These are phyloP conservation scores for Coemansia erecta DNA, from an alignment of 192 early-diverging fungal genomes.

Conservation along the genomic window DNA sequence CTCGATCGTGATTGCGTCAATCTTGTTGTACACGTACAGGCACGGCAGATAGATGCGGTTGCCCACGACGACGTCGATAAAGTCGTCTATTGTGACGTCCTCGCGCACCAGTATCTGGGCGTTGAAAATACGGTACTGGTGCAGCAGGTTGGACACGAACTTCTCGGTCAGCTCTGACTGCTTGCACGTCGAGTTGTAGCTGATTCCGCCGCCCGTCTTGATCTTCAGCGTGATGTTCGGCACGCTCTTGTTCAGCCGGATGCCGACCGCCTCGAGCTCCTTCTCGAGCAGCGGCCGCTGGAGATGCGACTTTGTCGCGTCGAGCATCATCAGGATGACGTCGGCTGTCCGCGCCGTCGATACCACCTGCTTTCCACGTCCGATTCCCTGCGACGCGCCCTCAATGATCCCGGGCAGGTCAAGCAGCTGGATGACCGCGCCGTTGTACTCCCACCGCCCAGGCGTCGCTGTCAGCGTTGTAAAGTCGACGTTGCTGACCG, in stretches of 20 bases:
- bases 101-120: slow-evolving; percentile 96
- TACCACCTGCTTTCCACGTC: slow-evolving; percentile 96
- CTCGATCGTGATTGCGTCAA: slow-evolving; percentile 93
- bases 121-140: slow-evolving; percentile 97
- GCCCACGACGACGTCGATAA: slow-evolving; percentile 98
- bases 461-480: slow-evolving; percentile 96
- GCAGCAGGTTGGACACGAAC: slow-evolving; percentile 91
- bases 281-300: slow-evolving; percentile 84
- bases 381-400: slow-evolving; percentile 96
- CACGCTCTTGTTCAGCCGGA: slow-evolving; percentile 79
- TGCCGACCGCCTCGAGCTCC: slow-evolving; percentile 95
- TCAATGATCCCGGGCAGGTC: slow-evolving; percentile 99
- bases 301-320: slow-evolving; percentile 85
- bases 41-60: slow-evolving; percentile 97
- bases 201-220: slow-evolving; percentile 97
- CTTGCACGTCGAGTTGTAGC: slow-evolving; percentile 88
- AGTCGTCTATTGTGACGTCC: slow-evolving; percentile 94
- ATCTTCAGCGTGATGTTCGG: slow-evolving; percentile 97
- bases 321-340: slow-evolving; percentile 96
- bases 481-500: slow-evolving; percentile 88
- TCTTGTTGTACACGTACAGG: slow-evolving; percentile 97
- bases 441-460: slow-evolving; percentile 92
- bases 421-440: slow-evolving; percentile 93
- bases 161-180: slow-evolving; percentile 83
- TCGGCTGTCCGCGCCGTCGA: slow-evolving; percentile 96